These are phyloP conservation scores for Fusarium sp. DNA, from an alignment of 2,329 filamentous ascomycete genomes.

Conservation along the genomic window DNA sequence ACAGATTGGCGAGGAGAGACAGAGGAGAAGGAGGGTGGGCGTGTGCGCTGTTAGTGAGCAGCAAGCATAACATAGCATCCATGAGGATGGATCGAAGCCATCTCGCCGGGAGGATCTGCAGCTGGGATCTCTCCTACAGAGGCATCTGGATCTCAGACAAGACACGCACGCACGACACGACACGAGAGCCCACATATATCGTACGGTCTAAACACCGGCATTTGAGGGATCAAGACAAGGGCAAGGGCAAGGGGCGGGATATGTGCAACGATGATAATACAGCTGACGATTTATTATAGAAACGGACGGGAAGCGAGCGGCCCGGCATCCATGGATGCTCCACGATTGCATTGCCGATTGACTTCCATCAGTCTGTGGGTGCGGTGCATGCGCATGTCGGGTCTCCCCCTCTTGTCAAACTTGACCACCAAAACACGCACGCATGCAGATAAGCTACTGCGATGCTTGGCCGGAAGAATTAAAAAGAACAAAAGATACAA, in stretches of 20 bases:
- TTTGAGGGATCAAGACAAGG: slow-evolving; percentile 13
- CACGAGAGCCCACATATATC: slow-evolving; percentile 27
- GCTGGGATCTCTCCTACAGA: slow-evolving; percentile 13
- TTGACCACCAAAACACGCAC: not conserved
- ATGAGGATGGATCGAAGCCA: not conserved
- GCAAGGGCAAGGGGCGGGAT: slow-evolving; percentile 11
- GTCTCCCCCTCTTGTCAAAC: slow-evolving; percentile 4
- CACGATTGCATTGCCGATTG: not conserved
- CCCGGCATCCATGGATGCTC: not conserved
- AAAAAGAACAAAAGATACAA: not conserved
- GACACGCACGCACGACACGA: slow-evolving; percentile 3
- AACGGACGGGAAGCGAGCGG: not conserved
- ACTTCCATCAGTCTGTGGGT: not conserved
- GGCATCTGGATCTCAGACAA: not conserved
- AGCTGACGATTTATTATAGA: not conserved
- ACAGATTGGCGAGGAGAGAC: slow-evolving; percentile 29
- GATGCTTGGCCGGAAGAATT: slow-evolving; percentile 8
- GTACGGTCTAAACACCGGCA: slow-evolving; percentile 8
- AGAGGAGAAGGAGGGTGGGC: slow-evolving; percentile 2
- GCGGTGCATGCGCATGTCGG: not conserved
- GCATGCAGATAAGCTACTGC: slow-evolving; percentile 30
- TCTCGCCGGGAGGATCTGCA: slow-evolving; percentile 19
- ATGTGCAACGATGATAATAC: not conserved
- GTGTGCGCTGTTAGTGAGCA: slow-evolving; percentile 6
- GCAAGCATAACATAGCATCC: not conserved